These are phyloP conservation scores for Phallus indusiatus DNA, from an alignment of 768 basidiomycete species.

Conservation along the genomic window DNA sequence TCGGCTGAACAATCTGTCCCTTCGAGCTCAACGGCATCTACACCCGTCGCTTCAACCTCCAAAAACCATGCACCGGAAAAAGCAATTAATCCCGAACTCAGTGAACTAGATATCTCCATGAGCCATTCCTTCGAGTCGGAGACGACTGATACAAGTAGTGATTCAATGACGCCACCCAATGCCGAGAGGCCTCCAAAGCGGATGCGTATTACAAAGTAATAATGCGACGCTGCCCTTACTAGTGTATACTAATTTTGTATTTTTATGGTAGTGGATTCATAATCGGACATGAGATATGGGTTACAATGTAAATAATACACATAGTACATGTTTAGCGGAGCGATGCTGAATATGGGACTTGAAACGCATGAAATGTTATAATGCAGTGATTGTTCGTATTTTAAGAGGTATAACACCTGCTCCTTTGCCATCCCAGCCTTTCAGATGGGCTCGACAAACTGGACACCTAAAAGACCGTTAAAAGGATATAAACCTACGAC, in stretches of 20 bases:
- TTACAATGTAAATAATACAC: neutral
- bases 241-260: too few relatives aligned
- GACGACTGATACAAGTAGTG: neutral
- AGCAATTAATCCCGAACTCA: too few relatives aligned
- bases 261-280: neutral
- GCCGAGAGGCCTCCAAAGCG: neutral
- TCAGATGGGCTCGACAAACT: conserved; percentile 57
- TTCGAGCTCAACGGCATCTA: neutral
- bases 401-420: conserved; percentile 42
- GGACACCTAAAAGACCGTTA: conserved; percentile 39
- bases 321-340: neutral
- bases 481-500: neutral
- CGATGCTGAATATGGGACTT: neutral
- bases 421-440: conserved; percentile 62
- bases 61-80: too few relatives aligned
- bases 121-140: neutral
- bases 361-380: neutral
- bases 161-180: neutral
- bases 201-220: neutral
- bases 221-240: neutral
- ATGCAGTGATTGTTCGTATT: conserved; percentile 3
- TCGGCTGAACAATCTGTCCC: neutral
- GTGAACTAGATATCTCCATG: too few relatives aligned
- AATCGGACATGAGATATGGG: too few relatives aligned
- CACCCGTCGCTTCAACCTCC: neutral